phyloP scores from a whole-genome alignment of 257 asterid species.

The Solanum commersonii region DNA sequence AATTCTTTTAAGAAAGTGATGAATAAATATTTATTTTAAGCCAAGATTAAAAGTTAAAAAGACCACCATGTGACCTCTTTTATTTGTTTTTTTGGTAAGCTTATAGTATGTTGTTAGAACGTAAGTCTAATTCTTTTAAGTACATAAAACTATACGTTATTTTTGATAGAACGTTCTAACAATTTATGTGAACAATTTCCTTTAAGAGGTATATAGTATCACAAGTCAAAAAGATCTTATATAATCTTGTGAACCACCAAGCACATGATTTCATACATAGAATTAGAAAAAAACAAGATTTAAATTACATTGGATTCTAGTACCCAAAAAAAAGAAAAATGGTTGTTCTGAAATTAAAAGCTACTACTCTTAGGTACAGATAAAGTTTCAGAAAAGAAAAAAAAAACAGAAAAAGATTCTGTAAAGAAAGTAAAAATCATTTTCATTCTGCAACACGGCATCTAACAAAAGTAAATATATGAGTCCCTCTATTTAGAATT shows the following conservation, averaged over 20 bases:
- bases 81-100: background rate
- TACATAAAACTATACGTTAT: background rate
- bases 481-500: conserved; percentile 3
- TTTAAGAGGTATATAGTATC: background rate
- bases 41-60: background rate
- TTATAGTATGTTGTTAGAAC: background rate
- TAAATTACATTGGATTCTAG: background rate
- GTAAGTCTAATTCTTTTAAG: background rate
- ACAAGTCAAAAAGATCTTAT: background rate
- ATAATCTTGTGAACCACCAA: background rate
- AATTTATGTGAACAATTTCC: background rate
- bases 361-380: background rate
- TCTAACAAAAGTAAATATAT: background rate
- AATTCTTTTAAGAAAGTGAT: background rate
- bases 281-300: background rate
- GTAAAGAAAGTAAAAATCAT: conserved; percentile 23
- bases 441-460: conserved; percentile 27
- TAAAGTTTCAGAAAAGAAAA: background rate
- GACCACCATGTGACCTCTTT: background rate
- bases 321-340: background rate
- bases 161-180: background rate
- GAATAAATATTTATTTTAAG: background rate
- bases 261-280: background rate
- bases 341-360: background rate
- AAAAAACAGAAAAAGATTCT: background rate